These are phyloP conservation scores for Pleurostoma richardsiae DNA, from an alignment of 2,329 filamentous ascomycete species.

Conservation along the genomic window DNA sequence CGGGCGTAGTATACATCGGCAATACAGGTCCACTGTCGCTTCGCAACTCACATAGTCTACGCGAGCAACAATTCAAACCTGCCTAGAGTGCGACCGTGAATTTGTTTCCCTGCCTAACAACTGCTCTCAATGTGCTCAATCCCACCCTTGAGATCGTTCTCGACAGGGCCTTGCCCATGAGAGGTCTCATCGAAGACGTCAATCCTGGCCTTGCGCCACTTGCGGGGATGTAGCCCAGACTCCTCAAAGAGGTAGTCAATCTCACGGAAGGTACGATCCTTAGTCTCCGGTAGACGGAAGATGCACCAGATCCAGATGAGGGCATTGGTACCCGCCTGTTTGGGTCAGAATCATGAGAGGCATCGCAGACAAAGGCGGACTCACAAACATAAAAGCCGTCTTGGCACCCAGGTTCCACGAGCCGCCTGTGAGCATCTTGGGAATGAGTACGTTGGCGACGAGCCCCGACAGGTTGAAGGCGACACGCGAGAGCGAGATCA, in stretches of 20 bases:
- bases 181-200: neutral
- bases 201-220: neutral
- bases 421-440: slow-evolving; percentile 1
- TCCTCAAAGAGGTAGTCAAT: slow-evolving; percentile 1
- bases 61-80: no score
- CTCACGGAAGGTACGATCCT: slow-evolving; percentile 1
- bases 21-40: no score
- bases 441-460: neutral
- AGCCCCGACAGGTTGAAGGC: neutral
- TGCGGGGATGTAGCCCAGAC: neutral
- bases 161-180: neutral
- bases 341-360: neutral
- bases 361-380: neutral
- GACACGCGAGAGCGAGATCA: neutral
- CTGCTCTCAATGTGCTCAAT: no score
- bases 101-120: no score
- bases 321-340: slow-evolving; percentile 1
- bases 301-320: neutral
- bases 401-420: slow-evolving; percentile 1
- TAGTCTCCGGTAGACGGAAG: slow-evolving; percentile 1
- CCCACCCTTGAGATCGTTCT: neutral
- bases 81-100: no score
- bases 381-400: slow-evolving; percentile 1
- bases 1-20: no score
- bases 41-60: no score